Base-by-base conservation (phyloP, 83 land plant genomes). In the Larix sibirica region DNA sequence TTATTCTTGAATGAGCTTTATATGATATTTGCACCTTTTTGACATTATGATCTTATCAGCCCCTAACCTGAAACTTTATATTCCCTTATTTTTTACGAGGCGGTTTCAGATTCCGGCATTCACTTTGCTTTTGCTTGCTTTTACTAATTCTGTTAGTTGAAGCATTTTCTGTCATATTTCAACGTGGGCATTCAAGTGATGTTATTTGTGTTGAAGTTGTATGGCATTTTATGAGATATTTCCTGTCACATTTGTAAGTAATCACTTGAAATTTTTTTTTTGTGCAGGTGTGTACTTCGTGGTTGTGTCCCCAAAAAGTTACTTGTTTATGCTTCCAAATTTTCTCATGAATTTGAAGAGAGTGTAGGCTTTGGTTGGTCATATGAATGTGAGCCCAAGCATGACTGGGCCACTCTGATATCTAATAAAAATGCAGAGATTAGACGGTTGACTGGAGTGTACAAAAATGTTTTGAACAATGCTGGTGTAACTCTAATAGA, bases 301-400 rank as follows among this genome's bases (percentile, higher is more conserved):
- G 99, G 99, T 74, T 97, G 99, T 92, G 98, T 97, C 9, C 99
- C 99, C 47, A 97, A 97, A 86, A 97, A 97, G 75, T 81, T 97
- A 18, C 82, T 97, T 33, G 99, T 97, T 20, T 95, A 92, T 85
- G 90, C 92, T 20, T 92, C 99, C 63, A 95, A 92, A 68, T 97
- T 83, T 81, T 61, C 99, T 38, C 98, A 97, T 83, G 98, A 95
- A 69, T 94, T 94, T 88, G 96, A 95, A 61, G 98, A 96, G 80
- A 95, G 98, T 84, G 79, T 75, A 86, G 96, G 96, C 71, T 97
- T 95, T 94, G 99, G 99, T 40, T 97, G 99, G 99, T 86, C 64
- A 13, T 97, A 92, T 85, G 99, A 92, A 31, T 64, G 87, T 26
- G 92, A 90, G 82, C 99, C 99, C 10, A 91, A 86, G 85, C 98